Evolutionary conservation across 129 eudicot species (phyloP).

Genomic region (Chrysanthemum lavandulifolium): DNA sequence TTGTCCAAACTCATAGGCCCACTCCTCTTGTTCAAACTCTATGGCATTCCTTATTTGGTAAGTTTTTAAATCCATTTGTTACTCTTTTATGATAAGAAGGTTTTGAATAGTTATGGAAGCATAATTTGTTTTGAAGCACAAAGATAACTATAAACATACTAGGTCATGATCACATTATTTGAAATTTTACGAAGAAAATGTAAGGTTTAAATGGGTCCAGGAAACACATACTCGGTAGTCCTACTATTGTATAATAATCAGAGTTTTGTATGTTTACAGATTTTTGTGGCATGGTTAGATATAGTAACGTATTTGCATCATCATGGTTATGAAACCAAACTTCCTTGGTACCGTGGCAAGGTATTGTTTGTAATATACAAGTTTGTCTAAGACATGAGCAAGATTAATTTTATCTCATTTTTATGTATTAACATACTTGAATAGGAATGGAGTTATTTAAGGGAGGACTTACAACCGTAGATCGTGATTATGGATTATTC

Average conservation of each 20-base stretch:
- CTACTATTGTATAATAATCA: not conserved
- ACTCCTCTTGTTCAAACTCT: conserved; percentile 46
- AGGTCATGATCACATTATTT: too few relatives aligned
- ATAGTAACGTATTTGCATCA: conserved; percentile 74
- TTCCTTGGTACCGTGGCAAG: conserved; percentile 94
- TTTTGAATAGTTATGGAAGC: not conserved
- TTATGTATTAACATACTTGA: conserved; percentile 2
- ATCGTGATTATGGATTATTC: conserved; percentile 73
- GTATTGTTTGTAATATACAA: conserved; percentile 25
- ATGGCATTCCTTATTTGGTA: conserved; percentile 71
- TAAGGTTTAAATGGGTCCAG: not conserved
- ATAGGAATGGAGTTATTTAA: conserved; percentile 78
- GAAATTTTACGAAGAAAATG: not conserved
- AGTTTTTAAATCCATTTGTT: conserved; percentile 9
- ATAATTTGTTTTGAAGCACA: too few relatives aligned
- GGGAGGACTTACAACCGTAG: conserved; percentile 85
- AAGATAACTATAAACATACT: too few relatives aligned
- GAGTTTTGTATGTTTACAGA: conserved; percentile 26
- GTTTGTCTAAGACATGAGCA: not conserved
- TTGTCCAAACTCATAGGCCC: conserved; percentile 49
- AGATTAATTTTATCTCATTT: not conserved
- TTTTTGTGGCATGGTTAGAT: conserved; percentile 68
- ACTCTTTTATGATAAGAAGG: not conserved
- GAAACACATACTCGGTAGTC: too few relatives aligned
- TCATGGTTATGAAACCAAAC: conserved; percentile 71